Evolutionary conservation across 805 yeast species (phyloP).

Genomic region (Wickerhamiella galacta): DNA sequence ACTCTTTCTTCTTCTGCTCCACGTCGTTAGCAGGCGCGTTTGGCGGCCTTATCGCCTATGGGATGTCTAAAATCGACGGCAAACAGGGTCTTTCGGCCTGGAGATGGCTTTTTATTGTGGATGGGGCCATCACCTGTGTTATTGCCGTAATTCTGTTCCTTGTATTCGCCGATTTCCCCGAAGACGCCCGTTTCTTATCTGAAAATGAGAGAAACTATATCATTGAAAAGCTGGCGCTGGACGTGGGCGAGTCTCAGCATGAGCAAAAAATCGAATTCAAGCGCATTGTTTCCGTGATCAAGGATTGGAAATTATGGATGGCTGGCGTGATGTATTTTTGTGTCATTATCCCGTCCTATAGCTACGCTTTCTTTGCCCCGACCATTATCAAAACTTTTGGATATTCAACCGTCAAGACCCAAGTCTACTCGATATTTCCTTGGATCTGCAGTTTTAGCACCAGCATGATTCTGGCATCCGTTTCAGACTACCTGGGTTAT

Average conservation of each 20-base stretch:
- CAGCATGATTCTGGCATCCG: constrained; percentile 41
- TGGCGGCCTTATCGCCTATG: constrained; percentile 57
- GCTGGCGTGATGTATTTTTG: constrained; percentile 50
- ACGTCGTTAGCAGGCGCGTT: constrained; percentile 68
- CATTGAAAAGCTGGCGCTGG: constrained; percentile 41
- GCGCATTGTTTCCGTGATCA: constrained; percentile 35
- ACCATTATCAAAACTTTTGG: constrained; percentile 46
- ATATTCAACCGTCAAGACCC: constrained; percentile 55
- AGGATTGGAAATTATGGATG: constrained; percentile 41
- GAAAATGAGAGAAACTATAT: constrained; percentile 37
- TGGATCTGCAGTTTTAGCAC: constrained; percentile 65
- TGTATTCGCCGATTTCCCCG: constrained; percentile 55
- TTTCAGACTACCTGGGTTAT: constrained; percentile 38
- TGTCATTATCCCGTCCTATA: constrained; percentile 53
- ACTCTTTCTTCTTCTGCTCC: constrained; percentile 50
- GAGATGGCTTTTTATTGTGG: constrained; percentile 41
- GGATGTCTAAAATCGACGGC: constrained; percentile 38
- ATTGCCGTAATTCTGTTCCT: constrained; percentile 27
- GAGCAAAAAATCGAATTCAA: constrained; percentile 30
- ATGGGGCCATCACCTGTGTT: constrained; percentile 27
- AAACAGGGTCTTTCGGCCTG: constrained; percentile 31
- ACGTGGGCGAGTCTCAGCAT: constrained; percentile 32
- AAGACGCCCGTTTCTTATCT: constrained; percentile 38
- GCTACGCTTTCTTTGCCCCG: constrained; percentile 60
- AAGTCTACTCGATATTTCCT: constrained; percentile 70